Conservation (phyloP, 2,329 filamentous ascomycete genomes). For the Penicillium thymicola region DNA sequence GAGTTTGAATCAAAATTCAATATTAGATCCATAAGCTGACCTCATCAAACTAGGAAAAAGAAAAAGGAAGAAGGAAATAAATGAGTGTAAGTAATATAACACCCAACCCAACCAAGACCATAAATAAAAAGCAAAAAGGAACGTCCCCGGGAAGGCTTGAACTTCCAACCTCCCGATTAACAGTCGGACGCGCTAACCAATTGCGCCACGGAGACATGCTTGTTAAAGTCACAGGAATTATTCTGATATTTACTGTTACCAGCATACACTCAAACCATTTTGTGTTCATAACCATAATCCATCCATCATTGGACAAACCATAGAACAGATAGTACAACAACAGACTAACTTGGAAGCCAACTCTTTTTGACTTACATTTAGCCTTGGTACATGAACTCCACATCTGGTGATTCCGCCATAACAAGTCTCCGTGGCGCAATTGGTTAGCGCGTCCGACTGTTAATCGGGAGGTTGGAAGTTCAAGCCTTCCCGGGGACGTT, state of each 20-base stretch:
- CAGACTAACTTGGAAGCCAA: no score
- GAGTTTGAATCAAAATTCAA: neutral
- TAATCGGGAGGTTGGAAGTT: slow-evolving; percentile 3
- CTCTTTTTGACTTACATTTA: no score
- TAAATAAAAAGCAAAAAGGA: slow-evolving; percentile 12
- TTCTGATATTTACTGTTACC: no score
- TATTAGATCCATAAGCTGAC: neutral
- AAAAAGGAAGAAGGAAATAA: neutral
- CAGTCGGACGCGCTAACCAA: slow-evolving; percentile 30
- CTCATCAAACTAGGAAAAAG: neutral
- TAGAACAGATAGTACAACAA: no score
- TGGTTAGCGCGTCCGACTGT: slow-evolving; percentile 2
- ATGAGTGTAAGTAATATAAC: no score
- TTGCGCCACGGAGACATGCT: slow-evolving; percentile 24
- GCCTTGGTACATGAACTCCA: no score
- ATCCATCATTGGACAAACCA: no score
- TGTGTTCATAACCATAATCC: no score
- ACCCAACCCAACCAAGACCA: no score
- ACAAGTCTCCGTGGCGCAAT: neutral
- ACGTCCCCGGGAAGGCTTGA: slow-evolving; percentile 43
- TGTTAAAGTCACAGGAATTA: no score
- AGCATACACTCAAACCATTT: no score
- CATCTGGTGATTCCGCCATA: no score
- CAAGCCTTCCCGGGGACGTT: slow-evolving; percentile 1
- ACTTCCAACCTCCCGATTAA: slow-evolving; percentile 39